Percentiles rank a stretch among this genome's conserved stretches.
Conservation (phyloP, 2,329 filamentous ascomycete genomes). For the Pezicula carpinea region DNA sequence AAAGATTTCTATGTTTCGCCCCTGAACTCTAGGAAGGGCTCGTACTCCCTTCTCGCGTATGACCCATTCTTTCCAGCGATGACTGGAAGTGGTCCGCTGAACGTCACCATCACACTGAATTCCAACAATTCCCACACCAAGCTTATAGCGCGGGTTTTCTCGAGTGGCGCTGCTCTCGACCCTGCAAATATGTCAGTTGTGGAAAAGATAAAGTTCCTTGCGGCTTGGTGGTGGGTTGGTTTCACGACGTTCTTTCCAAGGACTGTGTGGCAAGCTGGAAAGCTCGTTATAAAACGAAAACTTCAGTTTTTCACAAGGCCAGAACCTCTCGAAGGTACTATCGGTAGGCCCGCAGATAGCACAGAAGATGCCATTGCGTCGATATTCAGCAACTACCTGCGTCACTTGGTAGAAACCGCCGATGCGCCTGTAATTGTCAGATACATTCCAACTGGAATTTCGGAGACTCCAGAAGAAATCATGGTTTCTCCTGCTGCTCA, state of each 20-base stretch:
- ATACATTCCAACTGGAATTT: conserved; percentile 49
- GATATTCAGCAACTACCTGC: conserved; percentile 44
- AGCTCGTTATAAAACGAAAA: conserved; percentile 49
- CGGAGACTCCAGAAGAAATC: conserved; percentile 31
- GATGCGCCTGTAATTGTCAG: conserved; percentile 41
- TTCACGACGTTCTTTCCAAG: conserved; percentile 57
- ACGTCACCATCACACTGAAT: conserved; percentile 54
- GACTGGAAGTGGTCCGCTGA: conserved; percentile 38
- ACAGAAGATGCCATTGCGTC: conserved; percentile 44
- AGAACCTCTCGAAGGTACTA: conserved; percentile 53
- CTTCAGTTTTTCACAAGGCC: conserved; percentile 63
- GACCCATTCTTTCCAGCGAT: conserved; percentile 41
- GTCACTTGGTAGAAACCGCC: conserved; percentile 43
- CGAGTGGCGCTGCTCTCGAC: conserved; percentile 45
- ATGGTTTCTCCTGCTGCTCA: conserved; percentile 31
- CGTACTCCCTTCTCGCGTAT: conserved; percentile 44
- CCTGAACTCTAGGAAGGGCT: conserved; percentile 61
- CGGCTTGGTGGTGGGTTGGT: conserved; percentile 63
- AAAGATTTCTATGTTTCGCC: conserved; percentile 77
- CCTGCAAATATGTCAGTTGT: conserved; percentile 38
- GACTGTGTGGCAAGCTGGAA: conserved; percentile 56
- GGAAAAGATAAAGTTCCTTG: conserved; percentile 43
- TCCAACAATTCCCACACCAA: conserved; percentile 54
- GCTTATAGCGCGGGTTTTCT: conserved; percentile 56
- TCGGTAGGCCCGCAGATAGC: conserved; percentile 47